phyloP scores from a whole-genome alignment of 371 early-diverging fungal genomes.

The Saksenaea vasiformis region DNA sequence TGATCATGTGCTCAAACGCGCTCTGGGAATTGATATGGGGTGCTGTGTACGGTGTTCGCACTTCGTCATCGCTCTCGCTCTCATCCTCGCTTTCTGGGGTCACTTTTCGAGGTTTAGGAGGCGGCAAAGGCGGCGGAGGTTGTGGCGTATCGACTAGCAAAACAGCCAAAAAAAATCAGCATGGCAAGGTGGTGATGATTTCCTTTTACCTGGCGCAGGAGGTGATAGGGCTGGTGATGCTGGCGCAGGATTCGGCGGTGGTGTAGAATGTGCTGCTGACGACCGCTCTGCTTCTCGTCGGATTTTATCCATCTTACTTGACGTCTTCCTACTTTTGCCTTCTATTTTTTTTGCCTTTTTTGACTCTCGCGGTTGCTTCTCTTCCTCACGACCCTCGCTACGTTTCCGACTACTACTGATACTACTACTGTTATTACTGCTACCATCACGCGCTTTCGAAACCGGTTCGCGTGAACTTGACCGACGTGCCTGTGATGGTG shows the following conservation, averaged over 20 bases:
- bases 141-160: background rate
- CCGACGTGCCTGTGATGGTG: slow-evolving; percentile 2
- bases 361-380: slow-evolving; percentile 2
- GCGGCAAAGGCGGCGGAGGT: background rate
- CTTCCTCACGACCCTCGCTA: background rate
- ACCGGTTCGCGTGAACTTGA: background rate
- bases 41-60: slow-evolving; percentile 2
- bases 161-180: background rate
- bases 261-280: background rate
- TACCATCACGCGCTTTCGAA: background rate
- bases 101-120: background rate
- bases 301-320: slow-evolving; percentile 3
- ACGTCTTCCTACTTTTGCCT: slow-evolving; percentile 6
- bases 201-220: slow-evolving; percentile 2
- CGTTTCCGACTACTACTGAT: background rate
- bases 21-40: slow-evolving; percentile 10
- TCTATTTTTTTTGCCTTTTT: slow-evolving; percentile 11
- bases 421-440: background rate
- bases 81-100: background rate
- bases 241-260: background rate
- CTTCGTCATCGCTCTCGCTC: slow-evolving; percentile 11
- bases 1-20: slow-evolving; percentile 12
- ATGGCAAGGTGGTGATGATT: background rate
- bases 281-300: slow-evolving; percentile 1
- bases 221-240: slow-evolving; percentile 1